These are phyloP conservation scores for Gliomastix tumulicola DNA, from an alignment of 2,329 filamentous ascomycete species.

Conservation along the genomic window DNA sequence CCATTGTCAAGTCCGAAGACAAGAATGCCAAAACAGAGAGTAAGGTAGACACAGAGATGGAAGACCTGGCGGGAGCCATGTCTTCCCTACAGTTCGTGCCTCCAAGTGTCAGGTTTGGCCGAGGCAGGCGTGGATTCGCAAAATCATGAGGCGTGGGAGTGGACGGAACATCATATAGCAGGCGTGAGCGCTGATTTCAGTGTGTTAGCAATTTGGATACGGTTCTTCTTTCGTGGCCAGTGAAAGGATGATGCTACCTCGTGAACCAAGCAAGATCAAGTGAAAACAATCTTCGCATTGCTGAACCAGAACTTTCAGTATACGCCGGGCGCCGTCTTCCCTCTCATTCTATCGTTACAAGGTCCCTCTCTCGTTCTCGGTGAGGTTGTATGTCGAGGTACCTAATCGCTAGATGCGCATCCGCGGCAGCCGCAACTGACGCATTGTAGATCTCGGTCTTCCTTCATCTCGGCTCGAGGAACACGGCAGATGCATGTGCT, in stretches of 20 bases:
- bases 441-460: conserved; percentile 84
- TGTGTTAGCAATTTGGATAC: too few species aligned
- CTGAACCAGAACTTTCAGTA: too few species aligned
- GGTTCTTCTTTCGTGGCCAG: conserved; percentile 1
- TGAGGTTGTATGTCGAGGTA: not conserved
- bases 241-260: conserved; percentile 5
- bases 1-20: too few species aligned
- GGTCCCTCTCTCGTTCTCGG: too few species aligned
- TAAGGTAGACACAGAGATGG: conserved; percentile 45
- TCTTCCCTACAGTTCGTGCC: conserved; percentile 67
- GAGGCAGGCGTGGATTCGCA: conserved; percentile 46
- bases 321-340: too few species aligned
- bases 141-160: conserved; percentile 3
- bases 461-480: conserved; percentile 81
- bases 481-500: conserved; percentile 96
- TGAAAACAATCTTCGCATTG: not conserved
- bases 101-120: conserved; percentile 58
- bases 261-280: not conserved
- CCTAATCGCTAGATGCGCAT: conserved; percentile 76
- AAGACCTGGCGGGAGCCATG: conserved; percentile 60
- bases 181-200: too few species aligned
- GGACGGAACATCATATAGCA: too few species aligned
- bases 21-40: conserved; percentile 4
- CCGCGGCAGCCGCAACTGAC: conserved; percentile 92
- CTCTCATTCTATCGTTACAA: too few species aligned